phyloP scores from a whole-genome alignment of 306 rosid species.

The Quercus robur region DNA sequence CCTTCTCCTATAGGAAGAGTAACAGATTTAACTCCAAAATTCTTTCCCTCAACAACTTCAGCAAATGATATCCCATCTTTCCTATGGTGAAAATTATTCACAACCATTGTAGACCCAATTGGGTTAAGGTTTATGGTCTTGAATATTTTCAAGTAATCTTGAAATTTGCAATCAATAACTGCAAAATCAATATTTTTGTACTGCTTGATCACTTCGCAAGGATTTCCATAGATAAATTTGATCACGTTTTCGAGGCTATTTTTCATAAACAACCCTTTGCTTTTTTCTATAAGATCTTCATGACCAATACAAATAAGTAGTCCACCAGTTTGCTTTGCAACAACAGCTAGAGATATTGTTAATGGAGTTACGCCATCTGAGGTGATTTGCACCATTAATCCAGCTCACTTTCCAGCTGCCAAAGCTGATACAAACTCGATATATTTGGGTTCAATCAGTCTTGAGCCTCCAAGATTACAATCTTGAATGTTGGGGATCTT shows the following conservation, averaged over 20 bases:
- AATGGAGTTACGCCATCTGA: conserved; percentile 15
- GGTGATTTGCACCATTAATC: conserved; percentile 12
- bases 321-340: conserved; percentile 31
- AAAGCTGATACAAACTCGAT: conserved; percentile 21
- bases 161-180: conserved; percentile 20
- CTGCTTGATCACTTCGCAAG: conserved; percentile 9
- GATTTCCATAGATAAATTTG: conserved; percentile 7
- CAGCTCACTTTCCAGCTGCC: conserved; percentile 26
- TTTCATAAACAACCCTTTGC: neutral
- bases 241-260: conserved; percentile 7
- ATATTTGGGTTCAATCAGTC: conserved; percentile 16
- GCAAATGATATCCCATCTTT: neutral
- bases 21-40: neutral
- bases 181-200: conserved; percentile 15
- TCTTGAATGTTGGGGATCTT: neutral
- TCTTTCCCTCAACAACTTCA: conserved; percentile 9
- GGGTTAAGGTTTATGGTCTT: conserved; percentile 21
- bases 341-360: conserved; percentile 16
- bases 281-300: neutral
- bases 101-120: conserved; percentile 3
- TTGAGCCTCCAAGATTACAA: neutral
- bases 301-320: conserved; percentile 12
- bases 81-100: neutral
- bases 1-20: conserved; percentile 18
- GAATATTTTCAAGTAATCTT: conserved; percentile 1